Evolutionary conservation across 2,329 filamentous ascomycete genomes (phyloP), one percentile per base, ranked within the genome.

Genomic region (Orbilia oligospora): DNA sequence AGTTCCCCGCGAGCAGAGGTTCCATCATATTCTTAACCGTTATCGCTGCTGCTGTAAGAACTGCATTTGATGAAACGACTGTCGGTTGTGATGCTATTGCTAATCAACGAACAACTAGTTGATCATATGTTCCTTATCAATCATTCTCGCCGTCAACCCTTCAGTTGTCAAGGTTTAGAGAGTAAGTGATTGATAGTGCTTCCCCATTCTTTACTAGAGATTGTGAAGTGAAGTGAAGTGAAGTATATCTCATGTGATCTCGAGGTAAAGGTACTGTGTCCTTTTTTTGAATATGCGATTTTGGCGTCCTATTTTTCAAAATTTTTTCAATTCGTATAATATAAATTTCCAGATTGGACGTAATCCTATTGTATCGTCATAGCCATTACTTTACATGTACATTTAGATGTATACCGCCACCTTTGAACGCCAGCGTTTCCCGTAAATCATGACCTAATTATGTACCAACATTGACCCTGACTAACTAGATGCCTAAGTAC

Each of bases 1-100:
- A 94, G 84, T 94, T 94, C 81, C 92, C 92, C 0, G 92, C 92
- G 6, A 92, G 91, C 81, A 87, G 93, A 80, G 92, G 92, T 3
- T 93, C 92, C 22, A 89, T 96, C 53, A 86, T 93, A 56, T 81
- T 94, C 44, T 89, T 95, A 36, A 89, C 90, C 8, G 84, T 89
- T 18, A 88, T 94, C 53, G 89, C 92, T 22, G 75, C 68, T 61
- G 49, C 63, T 61, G 75, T 78, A 72, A 78, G 75, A 41, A 76
- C 36, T 16, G 51, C 63, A 51, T 51, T 51, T 48, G 12, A 41
- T 61, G 12, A 68, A n/a, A 22, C 41, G 36, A n/a, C 56, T 63
- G 33, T 24, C 18, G 16, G 18, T n/a, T 38, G 30, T 51, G 56
- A 30, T 27, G 20, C 30, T 30, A 49, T 51, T 64, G 67, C 67